Percentiles rank a stretch among this genome's conserved stretches.
Conservation (phyloP, 2,329 filamentous ascomycete species). For the Colletotrichum gloeosporioides region DNA sequence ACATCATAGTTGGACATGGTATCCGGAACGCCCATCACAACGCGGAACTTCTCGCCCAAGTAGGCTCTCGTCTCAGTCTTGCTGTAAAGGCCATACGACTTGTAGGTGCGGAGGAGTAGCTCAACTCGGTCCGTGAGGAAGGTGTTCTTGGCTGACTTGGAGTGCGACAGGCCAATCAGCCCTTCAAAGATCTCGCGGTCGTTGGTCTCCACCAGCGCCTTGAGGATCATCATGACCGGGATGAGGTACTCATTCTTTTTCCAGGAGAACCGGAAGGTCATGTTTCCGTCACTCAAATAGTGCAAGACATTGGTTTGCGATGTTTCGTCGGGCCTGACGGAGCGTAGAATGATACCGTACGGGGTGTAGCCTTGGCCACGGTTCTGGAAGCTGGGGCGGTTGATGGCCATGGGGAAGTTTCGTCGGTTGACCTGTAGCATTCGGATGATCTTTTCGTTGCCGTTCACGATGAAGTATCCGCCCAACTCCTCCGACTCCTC, state of each 20-base stretch:
- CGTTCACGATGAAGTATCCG: slow-evolving; percentile 97
- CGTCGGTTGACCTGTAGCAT: slow-evolving; percentile 88
- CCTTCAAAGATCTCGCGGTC: slow-evolving; percentile 95
- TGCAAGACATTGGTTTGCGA: slow-evolving; percentile 97
- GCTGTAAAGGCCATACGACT: slow-evolving; percentile 84
- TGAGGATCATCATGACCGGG: slow-evolving; percentile 94
- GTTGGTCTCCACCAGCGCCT: slow-evolving; percentile 93
- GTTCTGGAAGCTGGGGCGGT: slow-evolving; percentile 86
- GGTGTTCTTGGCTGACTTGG: slow-evolving; percentile 82
- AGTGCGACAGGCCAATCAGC: slow-evolving; percentile 79
- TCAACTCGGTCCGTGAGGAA: slow-evolving; percentile 96
- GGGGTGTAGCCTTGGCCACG: slow-evolving; percentile 88
- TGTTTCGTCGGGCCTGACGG: slow-evolving; percentile 94
- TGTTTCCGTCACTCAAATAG: slow-evolving; percentile 93
- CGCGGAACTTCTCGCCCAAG: slow-evolving; percentile 88
- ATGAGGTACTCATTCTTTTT: slow-evolving; percentile 97
- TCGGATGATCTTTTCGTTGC: slow-evolving; percentile 95
- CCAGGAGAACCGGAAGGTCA: slow-evolving; percentile 98
- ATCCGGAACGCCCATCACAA: slow-evolving; percentile 83
- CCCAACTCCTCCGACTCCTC: slow-evolving; percentile 97
- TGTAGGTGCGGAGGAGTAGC: slow-evolving; percentile 90
- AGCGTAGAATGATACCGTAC: slow-evolving; percentile 89
- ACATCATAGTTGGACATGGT: slow-evolving; percentile 88
- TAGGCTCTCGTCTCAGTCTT: slow-evolving; percentile 83
- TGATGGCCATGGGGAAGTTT: slow-evolving; percentile 95